Base-by-base conservation (phyloP, 768 basidiomycete species). In the Serendipita sp. region DNA sequence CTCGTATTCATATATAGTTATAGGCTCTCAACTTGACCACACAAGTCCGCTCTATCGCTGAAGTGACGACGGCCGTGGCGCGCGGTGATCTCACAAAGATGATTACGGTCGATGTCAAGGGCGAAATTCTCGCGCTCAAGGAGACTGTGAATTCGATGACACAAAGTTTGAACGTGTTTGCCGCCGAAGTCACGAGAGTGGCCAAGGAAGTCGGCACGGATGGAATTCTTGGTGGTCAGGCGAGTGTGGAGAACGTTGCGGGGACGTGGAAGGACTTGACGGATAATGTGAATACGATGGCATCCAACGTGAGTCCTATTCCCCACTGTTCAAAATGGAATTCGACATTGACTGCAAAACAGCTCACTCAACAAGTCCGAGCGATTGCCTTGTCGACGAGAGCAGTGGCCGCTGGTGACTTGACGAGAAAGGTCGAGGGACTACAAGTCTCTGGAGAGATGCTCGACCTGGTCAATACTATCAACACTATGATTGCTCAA, bases 241-340 rank as follows among this genome's bases (percentile, higher is more conserved):
- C 94, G 0, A 81, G 86, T 64, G 96, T 98, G 44, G 87, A 86
- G 67, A 90, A 92, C 71, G 92, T 99, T 51, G 90, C 91, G 66
- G 96, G 96, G 58, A 95, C 92, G 0, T 98, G 96, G 96, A 92
- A 92, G 77, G 89, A 92, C 72, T 78, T 97, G 76, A 94, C 93
- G 58, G 91, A 94, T 72, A 93, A 91, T 74, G 93, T 96, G 69
- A 96, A 95, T 72, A 83, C 91, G 70, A 95, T 95, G 93, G 92
- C 92, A 46, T 85, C 85, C 46, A 96, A 96, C 70, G 87, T 90
- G 68, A 67, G 85, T 78, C 41, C 37, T 62, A 51, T 60, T 54
- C 37, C 45, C 46, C 18, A 18, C 32, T 41, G 11, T 11, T 32
- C 11, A 45, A 32, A 64, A 53, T 65, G 35, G 41, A 30, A 65